These are phyloP conservation scores for Xanthoconium stramineum DNA, from an alignment of 768 basidiomycete species.

Conservation along the genomic window DNA sequence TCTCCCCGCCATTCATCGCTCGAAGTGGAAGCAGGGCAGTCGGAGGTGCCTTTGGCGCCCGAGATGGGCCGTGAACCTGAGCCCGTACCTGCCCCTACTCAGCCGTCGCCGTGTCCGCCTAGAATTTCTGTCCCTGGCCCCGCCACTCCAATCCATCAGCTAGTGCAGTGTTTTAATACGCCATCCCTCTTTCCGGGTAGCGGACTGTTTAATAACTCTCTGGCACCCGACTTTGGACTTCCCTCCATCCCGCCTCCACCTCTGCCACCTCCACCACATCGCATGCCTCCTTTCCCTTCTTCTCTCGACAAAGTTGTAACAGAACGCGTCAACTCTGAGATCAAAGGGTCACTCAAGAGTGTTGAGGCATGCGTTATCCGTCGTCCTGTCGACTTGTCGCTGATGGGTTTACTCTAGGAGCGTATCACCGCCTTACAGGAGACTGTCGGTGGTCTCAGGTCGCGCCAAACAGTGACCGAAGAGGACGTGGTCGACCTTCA, in stretches of 20 bases:
- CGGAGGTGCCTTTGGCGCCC: slow-evolving; percentile 4
- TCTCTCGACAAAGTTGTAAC: slow-evolving; percentile 13
- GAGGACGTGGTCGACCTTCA: slow-evolving; percentile 33
- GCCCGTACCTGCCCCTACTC: background rate
- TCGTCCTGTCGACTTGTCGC: background rate
- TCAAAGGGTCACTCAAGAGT: slow-evolving; percentile 20
- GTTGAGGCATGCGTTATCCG: slow-evolving; percentile 16
- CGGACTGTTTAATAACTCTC: slow-evolving; percentile 21
- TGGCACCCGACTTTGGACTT: slow-evolving; percentile 16
- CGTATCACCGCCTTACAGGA: slow-evolving; percentile 22
- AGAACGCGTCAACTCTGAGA: slow-evolving; percentile 22
- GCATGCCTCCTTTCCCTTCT: slow-evolving; percentile 12
- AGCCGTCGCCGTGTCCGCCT: slow-evolving; percentile 3
- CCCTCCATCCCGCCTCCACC: slow-evolving; percentile 13
- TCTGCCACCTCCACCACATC: slow-evolving; percentile 3
- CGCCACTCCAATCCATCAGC: slow-evolving; percentile 4
- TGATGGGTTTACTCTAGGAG: slow-evolving; percentile 17
- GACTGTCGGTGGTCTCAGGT: slow-evolving; percentile 18
- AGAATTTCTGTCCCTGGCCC: slow-evolving; percentile 12
- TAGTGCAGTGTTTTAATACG: slow-evolving; percentile 21
- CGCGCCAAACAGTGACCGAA: slow-evolving; percentile 25
- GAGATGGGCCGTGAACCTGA: slow-evolving; percentile 6
- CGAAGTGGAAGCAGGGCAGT: slow-evolving; percentile 10
- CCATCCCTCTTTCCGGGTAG: slow-evolving; percentile 18
- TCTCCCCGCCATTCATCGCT: slow-evolving; percentile 25